Evolutionary conservation across 192 early-diverging fungal genomes (phyloP).

Genomic region (Entomortierella chlamydospora): DNA sequence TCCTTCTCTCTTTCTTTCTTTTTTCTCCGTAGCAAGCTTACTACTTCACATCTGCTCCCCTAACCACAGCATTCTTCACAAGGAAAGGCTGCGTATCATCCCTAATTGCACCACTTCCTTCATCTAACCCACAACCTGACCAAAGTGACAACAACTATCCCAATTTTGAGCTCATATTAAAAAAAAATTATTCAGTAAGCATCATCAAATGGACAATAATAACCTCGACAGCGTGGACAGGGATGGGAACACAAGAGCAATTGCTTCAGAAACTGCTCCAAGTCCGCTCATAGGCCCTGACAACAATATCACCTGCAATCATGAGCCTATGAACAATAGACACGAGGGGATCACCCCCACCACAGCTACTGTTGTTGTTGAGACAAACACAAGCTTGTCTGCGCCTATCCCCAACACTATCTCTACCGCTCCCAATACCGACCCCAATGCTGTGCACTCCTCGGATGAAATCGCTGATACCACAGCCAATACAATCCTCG

Average conservation of each 20-base stretch:
- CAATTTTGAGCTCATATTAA: neutral
- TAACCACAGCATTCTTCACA: neutral
- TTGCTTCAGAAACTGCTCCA: neutral
- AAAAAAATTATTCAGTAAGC: neutral
- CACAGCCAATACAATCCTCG: no score
- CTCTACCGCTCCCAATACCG: no score
- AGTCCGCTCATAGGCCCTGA: neutral
- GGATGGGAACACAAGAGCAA: slow-evolving; percentile 9
- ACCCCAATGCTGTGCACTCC: no score
- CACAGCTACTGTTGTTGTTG: neutral
- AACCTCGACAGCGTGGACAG: neutral
- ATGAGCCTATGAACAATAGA: slow-evolving; percentile 11
- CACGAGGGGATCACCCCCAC: neutral
- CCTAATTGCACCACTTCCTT: no score
- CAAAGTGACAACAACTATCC: no score
- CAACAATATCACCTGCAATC: slow-evolving; percentile 16
- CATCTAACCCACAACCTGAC: no score
- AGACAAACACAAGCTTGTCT: no score
- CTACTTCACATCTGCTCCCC: neutral
- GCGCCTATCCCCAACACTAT: no score
- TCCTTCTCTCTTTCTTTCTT: neutral
- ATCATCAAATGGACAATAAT: neutral
- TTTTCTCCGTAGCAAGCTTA: no score
- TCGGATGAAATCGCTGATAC: no score
- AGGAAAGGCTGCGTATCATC: no score